Evolutionary conservation across 75 land plant species (phyloP), one percentile per base, ranked within the genome.

Genomic region (Picea sitchensis): DNA sequence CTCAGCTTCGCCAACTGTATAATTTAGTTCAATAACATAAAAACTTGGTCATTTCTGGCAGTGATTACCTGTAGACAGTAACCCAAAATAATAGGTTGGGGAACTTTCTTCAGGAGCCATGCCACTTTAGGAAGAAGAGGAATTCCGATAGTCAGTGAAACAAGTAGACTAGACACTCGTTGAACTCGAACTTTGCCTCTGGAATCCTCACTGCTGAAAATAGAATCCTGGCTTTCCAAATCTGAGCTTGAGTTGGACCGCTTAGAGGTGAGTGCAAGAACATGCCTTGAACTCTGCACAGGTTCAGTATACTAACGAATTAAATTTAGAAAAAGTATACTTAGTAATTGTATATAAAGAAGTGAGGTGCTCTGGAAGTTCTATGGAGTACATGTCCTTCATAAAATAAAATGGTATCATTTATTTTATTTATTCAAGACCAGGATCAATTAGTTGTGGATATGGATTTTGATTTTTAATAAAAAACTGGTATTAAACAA

Each of bases 91-190:
- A 77, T 20, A 12, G 62, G 14, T 14, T 58, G 65, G 12, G 78
- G 78, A 26, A 77, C 36, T 26, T 77, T 58, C 26, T 60, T 30
- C 18, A 77, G 78, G 11, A 77, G 30, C 13, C 23, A 26, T 9
- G 18, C 78, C 11, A 77, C 36, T 21, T 34, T 34, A 59, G 78
- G 78, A 60, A 77, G 44, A 59, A 77, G 61, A 20, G 78, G 78
- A n/a, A 77, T 77, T 30, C 78, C 78, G 17, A 58, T 30, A 34
- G 0, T 58, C 21, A 77, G 41, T 11, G 78, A 77, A 23, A 60
- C 65, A 34, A 77, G 23, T 5, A 77, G 31, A 18, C 41, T 34
- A n/a, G 68, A 77, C 9, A 77, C 61, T 34, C 78, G 65, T 58
- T 77, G 78, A 20, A 34, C 59, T 60, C 61, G 31, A 11, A 77